phyloP scores from a whole-genome alignment of 345 rosid genomes.

The Populus simonii region DNA sequence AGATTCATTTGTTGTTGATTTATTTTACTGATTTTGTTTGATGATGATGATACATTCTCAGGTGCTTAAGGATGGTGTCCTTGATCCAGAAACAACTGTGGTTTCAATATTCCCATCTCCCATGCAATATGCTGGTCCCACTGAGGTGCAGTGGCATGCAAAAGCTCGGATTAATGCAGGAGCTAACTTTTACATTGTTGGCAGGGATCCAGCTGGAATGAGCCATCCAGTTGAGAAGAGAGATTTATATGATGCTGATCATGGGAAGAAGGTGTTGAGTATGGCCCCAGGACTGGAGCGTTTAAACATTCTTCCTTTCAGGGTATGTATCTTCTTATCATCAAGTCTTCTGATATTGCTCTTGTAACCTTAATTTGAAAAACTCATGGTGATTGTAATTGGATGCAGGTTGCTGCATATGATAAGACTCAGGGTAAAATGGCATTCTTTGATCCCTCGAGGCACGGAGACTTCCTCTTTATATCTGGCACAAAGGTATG shows the following conservation, averaged over 20 bases:
- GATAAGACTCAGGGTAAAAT: conserved; percentile 93
- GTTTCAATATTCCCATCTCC: conserved; percentile 99
- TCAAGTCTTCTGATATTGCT: not conserved
- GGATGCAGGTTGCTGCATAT: conserved; percentile 81
- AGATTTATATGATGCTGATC: conserved; percentile 96
- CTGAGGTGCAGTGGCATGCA: conserved; percentile 99
- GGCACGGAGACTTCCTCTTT: conserved; percentile 87
- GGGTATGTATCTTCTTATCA: conserved; percentile 41
- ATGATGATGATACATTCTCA: conserved; percentile 26
- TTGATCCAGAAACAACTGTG: conserved; percentile 96
- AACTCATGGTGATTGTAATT: not conserved
- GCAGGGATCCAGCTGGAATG: conserved; percentile 99
- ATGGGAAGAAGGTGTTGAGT: conserved; percentile 93
- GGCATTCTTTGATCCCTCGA: conserved; percentile 95
- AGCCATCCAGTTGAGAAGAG: conserved; percentile 92
- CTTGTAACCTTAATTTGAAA: not conserved
- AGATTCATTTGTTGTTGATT: not conserved
- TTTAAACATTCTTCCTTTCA: conserved; percentile 94
- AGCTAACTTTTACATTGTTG: conserved; percentile 98
- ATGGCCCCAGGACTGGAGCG: conserved; percentile 97
- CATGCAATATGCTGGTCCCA: conserved; percentile 99
- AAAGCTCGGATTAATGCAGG: conserved; percentile 98
- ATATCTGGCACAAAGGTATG: conserved; percentile 95
- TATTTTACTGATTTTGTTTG: not conserved
- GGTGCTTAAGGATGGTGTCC: conserved; percentile 97